Percentiles rank a stretch among this genome's conserved stretches.
Conservation (phyloP, 306 rosid species). For the Ormosia semicastrata region DNA sequence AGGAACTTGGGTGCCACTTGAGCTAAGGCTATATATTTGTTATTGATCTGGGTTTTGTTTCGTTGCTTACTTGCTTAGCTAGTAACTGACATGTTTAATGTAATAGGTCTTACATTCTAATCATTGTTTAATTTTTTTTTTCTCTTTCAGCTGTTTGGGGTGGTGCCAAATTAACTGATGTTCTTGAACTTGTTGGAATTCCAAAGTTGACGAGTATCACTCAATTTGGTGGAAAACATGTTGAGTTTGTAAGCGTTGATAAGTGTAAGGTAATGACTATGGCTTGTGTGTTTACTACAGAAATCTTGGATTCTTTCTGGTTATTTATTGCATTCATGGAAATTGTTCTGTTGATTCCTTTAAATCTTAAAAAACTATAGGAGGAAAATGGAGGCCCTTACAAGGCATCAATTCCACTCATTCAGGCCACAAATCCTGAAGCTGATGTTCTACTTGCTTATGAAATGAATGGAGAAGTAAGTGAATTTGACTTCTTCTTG, state of each 20-base stretch:
- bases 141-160: slow-evolving; percentile 79
- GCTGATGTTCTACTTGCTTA: slow-evolving; percentile 96
- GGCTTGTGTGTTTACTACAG: background rate
- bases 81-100: slow-evolving; percentile 7
- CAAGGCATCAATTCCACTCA: slow-evolving; percentile 91
- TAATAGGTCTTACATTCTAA: background rate
- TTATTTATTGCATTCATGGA: background rate
- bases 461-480: slow-evolving; percentile 97
- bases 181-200: slow-evolving; percentile 87
- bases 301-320: background rate
- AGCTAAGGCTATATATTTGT: background rate
- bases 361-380: slow-evolving; percentile 36
- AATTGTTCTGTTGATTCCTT: slow-evolving; percentile 5
- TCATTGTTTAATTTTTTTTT: slow-evolving; percentile 18
- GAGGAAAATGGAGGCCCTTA: slow-evolving; percentile 98
- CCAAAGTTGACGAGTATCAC: slow-evolving; percentile 58
- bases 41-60: background rate
- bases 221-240: slow-evolving; percentile 81
- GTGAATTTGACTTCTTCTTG: slow-evolving; percentile 22
- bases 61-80: background rate
- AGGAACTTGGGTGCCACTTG: slow-evolving; percentile 4
- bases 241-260: slow-evolving; percentile 89
- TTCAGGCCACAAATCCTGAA: slow-evolving; percentile 84
- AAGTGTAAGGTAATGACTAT: slow-evolving; percentile 73
- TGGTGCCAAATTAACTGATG: slow-evolving; percentile 85